phyloP scores from a whole-genome alignment of 2,329 filamentous ascomycete species.

The Sclerotinia spermophila region DNA sequence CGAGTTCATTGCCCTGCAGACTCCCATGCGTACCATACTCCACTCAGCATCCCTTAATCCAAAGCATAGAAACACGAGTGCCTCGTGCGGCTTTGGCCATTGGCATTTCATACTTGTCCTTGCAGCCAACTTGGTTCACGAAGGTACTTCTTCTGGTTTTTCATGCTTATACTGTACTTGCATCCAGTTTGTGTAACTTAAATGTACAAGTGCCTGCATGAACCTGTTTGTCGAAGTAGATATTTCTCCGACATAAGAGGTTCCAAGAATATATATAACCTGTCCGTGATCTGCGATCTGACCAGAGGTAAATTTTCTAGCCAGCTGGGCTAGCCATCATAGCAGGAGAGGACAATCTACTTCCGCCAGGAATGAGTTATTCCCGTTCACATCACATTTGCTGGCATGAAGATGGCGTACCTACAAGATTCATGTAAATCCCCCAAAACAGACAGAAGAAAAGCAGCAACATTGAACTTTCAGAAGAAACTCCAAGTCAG shows the following conservation, averaged over 20 bases:
- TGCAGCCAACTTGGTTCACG: conserved; percentile 68
- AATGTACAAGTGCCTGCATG: conserved; percentile 81
- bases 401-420: no score
- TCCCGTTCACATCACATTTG: no score
- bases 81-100: conserved; percentile 60
- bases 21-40: no score
- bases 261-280: background rate
- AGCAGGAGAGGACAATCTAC: background rate
- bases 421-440: no score
- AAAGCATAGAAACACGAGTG: conserved; percentile 26
- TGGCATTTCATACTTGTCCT: conserved; percentile 89
- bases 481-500: background rate
- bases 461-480: no score
- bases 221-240: conserved; percentile 87
- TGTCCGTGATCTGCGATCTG: no score
- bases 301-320: background rate
- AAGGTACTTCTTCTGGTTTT: conserved; percentile 59
- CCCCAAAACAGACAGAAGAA: no score
- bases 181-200: conserved; percentile 80
- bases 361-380: background rate
- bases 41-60: background rate
- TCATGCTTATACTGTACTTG: conserved; percentile 85
- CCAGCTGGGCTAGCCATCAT: background rate
- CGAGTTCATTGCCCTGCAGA: no score
- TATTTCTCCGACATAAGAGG: conserved; percentile 47